Evolutionary conservation across 2,329 filamentous ascomycete genomes (phyloP), one percentile per base, ranked within the genome.

Genomic region (Nemania abortiva): DNA sequence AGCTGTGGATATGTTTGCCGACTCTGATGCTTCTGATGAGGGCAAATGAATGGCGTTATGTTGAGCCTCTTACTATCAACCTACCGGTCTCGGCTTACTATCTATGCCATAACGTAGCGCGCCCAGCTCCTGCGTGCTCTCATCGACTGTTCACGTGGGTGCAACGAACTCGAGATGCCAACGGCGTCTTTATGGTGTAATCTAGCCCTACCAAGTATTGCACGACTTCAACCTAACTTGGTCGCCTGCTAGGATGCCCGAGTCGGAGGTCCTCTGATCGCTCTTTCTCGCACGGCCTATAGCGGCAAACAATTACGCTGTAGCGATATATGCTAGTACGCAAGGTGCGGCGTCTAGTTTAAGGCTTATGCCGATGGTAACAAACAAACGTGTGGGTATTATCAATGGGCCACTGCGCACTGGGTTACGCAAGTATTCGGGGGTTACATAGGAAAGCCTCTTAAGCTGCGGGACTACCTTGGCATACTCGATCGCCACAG

Each of bases 1-100:
- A 73, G 92, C 93, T 4, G 92, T 92, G 73, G 93, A 96, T 77
- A 95, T 96, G 92, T 97, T 96, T 87, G 92, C 91, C 11, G 91
- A 92, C 78, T 92, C 91, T 4, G 92, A 92, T 73, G 86, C 80
- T 49, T 82, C 79, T 34, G 81, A 83, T n/a, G 77, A 74, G 31
- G 75, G 72, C 50, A 73, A 74, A 62, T 78, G 70, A 76, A 54
- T 34, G 24, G 5, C n/a, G 34, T 11, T 42, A 42, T 10, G 6
- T 10, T 6, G 27, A 15, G n/a, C 9, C 24, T 55, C 57, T 49
- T 20, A 52, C 24, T 53, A 24, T 20, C 11, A 22, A 22, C 29
- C 24, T 11, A 11, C 42, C 55, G 29, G 34, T 11, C 22, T 52
- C 29, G 50, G 31, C 22, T 37, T 59, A 13, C 27, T 61, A 10